A percentile compares a stretch with the other conserved stretches of the same genome.
phyloP scores from a whole-genome alignment of 495 filamentous ascomycete genomes.

The Penicillium tannophilum region DNA sequence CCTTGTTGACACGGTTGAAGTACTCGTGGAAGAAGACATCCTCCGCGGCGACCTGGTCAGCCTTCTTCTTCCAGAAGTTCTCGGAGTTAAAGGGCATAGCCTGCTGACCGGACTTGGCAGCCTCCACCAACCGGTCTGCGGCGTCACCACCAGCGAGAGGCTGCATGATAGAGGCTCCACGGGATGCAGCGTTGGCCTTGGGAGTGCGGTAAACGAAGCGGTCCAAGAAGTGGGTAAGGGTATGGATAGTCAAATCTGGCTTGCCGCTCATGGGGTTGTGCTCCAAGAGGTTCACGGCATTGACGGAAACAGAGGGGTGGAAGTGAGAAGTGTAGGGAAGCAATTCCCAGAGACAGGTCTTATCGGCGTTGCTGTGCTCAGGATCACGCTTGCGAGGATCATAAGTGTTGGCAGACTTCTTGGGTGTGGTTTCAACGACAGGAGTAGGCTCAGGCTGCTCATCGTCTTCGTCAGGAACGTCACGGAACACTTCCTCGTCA shows the following conservation, averaged over 20 bases:
- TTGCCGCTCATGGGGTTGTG: constrained; percentile 74
- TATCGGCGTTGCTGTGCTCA: constrained; percentile 85
- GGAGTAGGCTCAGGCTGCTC: constrained; percentile 31
- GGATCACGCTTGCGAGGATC: constrained; percentile 91
- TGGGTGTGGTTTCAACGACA: constrained; percentile 21
- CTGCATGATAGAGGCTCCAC: constrained; percentile 93
- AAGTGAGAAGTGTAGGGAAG: constrained; percentile 79
- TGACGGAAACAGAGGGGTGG: constrained; percentile 93
- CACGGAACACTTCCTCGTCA: constrained; percentile 72
- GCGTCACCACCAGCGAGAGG: constrained; percentile 71
- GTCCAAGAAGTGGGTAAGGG: constrained; percentile 91
- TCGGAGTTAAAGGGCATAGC: constrained; percentile 73
- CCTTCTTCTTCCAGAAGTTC: constrained; percentile 86
- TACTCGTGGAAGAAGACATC: constrained; percentile 99
- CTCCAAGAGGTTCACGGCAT: constrained; percentile 67
- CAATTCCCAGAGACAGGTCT: constrained; percentile 90
- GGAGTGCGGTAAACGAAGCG: constrained; percentile 94
- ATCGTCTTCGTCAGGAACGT: constrained; percentile 62
- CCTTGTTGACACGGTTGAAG: constrained; percentile 79
- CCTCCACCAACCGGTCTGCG: constrained; percentile 65
- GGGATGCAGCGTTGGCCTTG: constrained; percentile 61
- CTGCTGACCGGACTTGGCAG: constrained; percentile 46
- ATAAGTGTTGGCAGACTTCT: constrained; percentile 53
- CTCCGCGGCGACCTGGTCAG: constrained; percentile 82
- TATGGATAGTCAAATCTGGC: constrained; percentile 84